These are phyloP conservation scores for Beauveria medogensis DNA, from an alignment of 2,329 filamentous ascomycete genomes.

Conservation along the genomic window DNA sequence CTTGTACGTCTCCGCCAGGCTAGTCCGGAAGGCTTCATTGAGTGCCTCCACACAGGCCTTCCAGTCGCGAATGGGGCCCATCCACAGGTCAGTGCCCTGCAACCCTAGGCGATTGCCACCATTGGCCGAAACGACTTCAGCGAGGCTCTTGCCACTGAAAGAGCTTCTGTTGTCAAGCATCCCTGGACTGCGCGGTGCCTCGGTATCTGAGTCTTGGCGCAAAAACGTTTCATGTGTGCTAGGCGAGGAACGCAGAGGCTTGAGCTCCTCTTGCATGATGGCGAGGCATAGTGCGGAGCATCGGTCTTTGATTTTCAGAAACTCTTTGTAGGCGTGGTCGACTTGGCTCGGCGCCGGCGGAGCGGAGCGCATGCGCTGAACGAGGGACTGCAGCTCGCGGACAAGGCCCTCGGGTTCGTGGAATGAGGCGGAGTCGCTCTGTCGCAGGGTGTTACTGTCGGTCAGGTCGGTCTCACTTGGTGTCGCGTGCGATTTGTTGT, in stretches of 20 bases:
- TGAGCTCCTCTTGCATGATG: slow-evolving; percentile 33
- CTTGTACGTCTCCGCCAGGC: slow-evolving; percentile 36
- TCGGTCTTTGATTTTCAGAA: slow-evolving; percentile 32
- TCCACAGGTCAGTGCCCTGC: slow-evolving; percentile 24
- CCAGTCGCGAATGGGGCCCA: slow-evolving; percentile 37
- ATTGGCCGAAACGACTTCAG: slow-evolving; percentile 23
- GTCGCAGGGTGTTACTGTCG: slow-evolving; percentile 1
- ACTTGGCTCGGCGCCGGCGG: slow-evolving; percentile 28
- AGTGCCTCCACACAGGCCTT: slow-evolving; percentile 34
- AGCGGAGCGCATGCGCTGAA: slow-evolving; percentile 27
- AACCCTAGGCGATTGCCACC: slow-evolving; percentile 15
- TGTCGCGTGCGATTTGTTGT: background rate
- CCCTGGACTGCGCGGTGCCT: slow-evolving; percentile 24
- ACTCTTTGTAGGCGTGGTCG: slow-evolving; percentile 37
- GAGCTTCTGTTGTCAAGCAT: slow-evolving; percentile 29
- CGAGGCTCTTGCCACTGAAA: slow-evolving; percentile 28
- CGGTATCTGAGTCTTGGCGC: slow-evolving; percentile 23
- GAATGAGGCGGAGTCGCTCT: slow-evolving; percentile 18
- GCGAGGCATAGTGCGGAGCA: slow-evolving; percentile 32
- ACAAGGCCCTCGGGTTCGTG: slow-evolving; percentile 26
- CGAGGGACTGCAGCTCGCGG: slow-evolving; percentile 27
- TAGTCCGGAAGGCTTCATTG: slow-evolving; percentile 31
- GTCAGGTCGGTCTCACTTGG: slow-evolving; percentile 3
- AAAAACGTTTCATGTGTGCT: slow-evolving; percentile 17
- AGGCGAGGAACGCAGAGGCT: slow-evolving; percentile 17